Evolutionary conservation across 805 yeast genomes (phyloP).

Genomic region (Ogataea trehaloabstinens): DNA sequence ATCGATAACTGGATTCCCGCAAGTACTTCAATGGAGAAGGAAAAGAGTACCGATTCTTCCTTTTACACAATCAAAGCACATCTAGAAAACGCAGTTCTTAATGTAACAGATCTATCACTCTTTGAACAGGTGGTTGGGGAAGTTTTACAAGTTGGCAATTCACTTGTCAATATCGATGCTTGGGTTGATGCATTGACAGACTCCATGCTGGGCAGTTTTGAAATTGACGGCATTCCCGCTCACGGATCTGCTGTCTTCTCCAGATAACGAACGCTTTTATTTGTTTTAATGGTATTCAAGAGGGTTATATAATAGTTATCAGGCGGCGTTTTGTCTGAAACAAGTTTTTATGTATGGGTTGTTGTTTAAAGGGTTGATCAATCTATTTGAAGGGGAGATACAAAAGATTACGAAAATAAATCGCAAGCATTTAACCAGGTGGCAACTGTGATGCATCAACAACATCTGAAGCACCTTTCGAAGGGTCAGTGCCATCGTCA

Average conservation of each 20-base stretch:
- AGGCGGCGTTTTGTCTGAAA: too few relatives aligned
- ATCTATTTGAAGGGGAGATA: too few relatives aligned
- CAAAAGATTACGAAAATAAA: background rate
- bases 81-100: conserved; percentile 41
- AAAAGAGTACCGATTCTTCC: conserved; percentile 11
- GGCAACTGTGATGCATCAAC: conserved; percentile 91
- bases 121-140: conserved; percentile 44
- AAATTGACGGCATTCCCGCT: conserved; percentile 27
- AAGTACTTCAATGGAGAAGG: conserved; percentile 30
- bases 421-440: conserved; percentile 62
- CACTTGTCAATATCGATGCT: conserved; percentile 35
- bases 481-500: conserved; percentile 48
- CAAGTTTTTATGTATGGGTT: too few relatives aligned
- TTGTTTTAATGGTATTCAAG: background rate
- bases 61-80: conserved; percentile 37
- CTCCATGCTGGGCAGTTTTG: conserved; percentile 34
- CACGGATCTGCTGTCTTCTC: conserved; percentile 26
- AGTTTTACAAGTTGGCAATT: conserved; percentile 40
- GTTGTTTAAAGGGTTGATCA: too few relatives aligned
- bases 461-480: conserved; percentile 59
- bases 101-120: conserved; percentile 38
- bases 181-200: conserved; percentile 34
- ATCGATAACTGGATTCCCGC: conserved; percentile 46
- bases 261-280: conserved; percentile 1
- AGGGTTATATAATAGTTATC: too few relatives aligned